Conservation (phyloP, 225 moss, liverwort and hornwort genomes). For the Neckera pumila region DNA sequence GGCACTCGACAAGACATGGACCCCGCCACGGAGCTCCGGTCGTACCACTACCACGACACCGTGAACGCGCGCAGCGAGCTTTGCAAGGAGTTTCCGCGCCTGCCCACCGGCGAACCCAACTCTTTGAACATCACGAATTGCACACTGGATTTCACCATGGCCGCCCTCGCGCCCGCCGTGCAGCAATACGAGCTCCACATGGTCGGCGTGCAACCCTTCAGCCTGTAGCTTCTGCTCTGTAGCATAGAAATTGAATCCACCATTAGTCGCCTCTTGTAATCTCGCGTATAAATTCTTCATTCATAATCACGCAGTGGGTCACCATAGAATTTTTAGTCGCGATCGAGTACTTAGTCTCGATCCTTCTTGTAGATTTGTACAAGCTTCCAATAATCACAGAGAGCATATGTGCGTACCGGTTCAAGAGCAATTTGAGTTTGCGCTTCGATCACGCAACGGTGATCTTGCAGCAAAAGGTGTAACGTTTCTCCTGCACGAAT, state of each 20-base stretch:
- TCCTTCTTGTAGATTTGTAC: neutral
- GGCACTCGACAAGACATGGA: neutral
- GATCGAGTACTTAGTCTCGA: neutral
- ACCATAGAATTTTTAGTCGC: neutral
- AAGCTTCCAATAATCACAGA: neutral
- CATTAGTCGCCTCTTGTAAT: neutral
- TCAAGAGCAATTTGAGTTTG: neutral
- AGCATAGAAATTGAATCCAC: neutral
- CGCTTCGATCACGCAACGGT: neutral
- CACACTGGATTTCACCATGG: constrained; percentile 13
- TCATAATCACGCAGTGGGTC: neutral
- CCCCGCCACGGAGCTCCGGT: neutral
- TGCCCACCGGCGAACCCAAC: constrained; percentile 13
- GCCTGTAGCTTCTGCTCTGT: neutral
- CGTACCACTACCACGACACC: constrained; percentile 41
- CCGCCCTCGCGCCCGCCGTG: constrained; percentile 1
- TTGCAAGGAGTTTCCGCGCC: constrained; percentile 14
- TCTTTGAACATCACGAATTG: constrained; percentile 17
- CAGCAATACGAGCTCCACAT: constrained; percentile 2
- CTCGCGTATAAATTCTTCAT: neutral
- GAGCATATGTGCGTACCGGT: neutral
- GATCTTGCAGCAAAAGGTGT: neutral
- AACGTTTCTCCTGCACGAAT: neutral
- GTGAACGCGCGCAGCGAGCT: neutral
- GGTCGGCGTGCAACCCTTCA: constrained; percentile 26